phyloP scores from a whole-genome alignment of 1,284 basidiomycete genomes.

The Porogramme epimiltina region DNA sequence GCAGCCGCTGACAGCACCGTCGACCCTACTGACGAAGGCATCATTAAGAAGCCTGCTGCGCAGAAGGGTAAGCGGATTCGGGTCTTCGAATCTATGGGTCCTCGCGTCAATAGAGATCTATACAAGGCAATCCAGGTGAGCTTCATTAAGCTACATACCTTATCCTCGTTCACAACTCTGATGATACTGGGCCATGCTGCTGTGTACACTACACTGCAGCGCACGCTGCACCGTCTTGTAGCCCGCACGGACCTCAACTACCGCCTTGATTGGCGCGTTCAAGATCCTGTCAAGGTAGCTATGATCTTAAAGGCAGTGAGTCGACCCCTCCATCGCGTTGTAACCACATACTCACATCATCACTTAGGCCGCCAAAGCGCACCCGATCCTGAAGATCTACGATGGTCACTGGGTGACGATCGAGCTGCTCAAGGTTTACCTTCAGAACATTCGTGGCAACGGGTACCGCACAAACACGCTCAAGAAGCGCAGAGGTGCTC shows the following conservation, averaged over 20 bases:
- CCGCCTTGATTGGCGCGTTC: conserved; percentile 4
- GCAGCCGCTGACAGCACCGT: too few relatives aligned
- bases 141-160: too few relatives aligned
- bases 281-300: neutral
- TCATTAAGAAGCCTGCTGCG: neutral
- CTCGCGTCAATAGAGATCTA: too few relatives aligned
- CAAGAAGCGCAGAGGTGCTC: too few relatives aligned
- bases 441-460: conserved; percentile 4
- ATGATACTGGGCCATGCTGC: neutral
- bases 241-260: neutral
- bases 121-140: too few relatives aligned
- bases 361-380: conserved; percentile 8
- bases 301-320: conserved; percentile 2
- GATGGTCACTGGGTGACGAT: conserved; percentile 1
- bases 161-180: neutral
- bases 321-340: neutral
- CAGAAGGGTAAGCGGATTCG: too few relatives aligned
- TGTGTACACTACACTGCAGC: neutral
- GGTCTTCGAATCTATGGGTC: too few relatives aligned
- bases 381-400: conserved; percentile 1
- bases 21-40: neutral
- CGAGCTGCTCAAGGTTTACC: neutral
- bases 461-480: too few relatives aligned
- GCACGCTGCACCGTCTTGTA: too few relatives aligned
- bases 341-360: neutral